Evolutionary conservation across 441 rosid species (phyloP).

Genomic region (Theobroma grandiflorum): DNA sequence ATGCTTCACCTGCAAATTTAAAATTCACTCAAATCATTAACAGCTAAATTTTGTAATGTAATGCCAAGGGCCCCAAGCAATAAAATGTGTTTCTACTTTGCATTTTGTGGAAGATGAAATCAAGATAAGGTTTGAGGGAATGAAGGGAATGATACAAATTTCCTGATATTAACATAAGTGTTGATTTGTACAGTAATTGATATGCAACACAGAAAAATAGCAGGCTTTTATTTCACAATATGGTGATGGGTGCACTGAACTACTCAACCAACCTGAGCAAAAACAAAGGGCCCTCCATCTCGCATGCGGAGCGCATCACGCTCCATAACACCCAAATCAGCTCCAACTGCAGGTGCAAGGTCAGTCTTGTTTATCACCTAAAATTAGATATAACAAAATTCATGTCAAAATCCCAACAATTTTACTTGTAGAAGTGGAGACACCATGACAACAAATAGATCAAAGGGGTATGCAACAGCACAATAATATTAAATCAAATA

Average conservation of each 20-base stretch:
- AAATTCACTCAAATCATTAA: not conserved
- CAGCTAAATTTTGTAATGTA: not conserved
- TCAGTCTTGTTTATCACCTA: slow-evolving; percentile 98
- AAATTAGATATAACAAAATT: slow-evolving; percentile 23
- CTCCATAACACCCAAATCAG: slow-evolving; percentile 88
- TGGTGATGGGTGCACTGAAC: not conserved
- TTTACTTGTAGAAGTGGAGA: not conserved
- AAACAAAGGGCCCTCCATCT: slow-evolving; percentile 97
- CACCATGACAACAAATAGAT: not conserved
- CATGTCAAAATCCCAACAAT: not conserved
- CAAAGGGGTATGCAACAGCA: not conserved
- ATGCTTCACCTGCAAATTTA: slow-evolving; percentile 72
- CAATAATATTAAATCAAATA: slow-evolving; percentile 10
- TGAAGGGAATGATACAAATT: not conserved
- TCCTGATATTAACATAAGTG: not conserved
- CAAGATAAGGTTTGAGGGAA: not conserved
- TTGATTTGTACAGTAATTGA: not conserved
- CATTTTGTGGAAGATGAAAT: not conserved
- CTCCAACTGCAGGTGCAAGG: slow-evolving; percentile 91
- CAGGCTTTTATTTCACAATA: not conserved
- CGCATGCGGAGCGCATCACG: slow-evolving; percentile 92
- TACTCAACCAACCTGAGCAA: slow-evolving; percentile 74
- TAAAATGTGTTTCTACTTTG: not conserved
- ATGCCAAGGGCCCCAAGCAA: not conserved
- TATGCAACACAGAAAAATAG: not conserved